Percentiles rank a stretch among this genome's conserved stretches.
Evolutionary conservation across 495 filamentous ascomycete genomes (phyloP).

Genomic region (Penicillium maclennaniae): DNA sequence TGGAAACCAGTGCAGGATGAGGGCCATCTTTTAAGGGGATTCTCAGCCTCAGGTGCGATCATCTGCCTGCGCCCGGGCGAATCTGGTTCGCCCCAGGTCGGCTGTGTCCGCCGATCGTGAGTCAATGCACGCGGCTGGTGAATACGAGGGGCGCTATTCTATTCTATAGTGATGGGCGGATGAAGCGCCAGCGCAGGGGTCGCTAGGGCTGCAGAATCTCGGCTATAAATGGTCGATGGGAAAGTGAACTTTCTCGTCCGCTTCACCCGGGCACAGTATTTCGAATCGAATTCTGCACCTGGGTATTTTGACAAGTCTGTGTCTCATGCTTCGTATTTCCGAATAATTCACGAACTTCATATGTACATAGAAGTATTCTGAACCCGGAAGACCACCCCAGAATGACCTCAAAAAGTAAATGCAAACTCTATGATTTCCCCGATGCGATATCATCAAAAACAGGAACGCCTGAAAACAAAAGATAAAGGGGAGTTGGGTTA

Average conservation of each 20-base stretch:
- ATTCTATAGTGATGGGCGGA: background rate
- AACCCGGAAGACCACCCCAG: slow-evolving; percentile 11
- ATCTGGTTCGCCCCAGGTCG: slow-evolving; percentile 8
- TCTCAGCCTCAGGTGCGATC: slow-evolving; percentile 24
- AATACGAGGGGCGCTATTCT: background rate
- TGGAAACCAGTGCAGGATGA: background rate
- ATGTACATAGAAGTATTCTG: slow-evolving; percentile 15
- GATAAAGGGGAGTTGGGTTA: slow-evolving; percentile 9
- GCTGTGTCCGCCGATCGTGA: slow-evolving; percentile 18
- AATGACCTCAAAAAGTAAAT: slow-evolving; percentile 14
- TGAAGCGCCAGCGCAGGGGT: background rate
- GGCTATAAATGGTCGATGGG: background rate
- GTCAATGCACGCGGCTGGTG: slow-evolving; percentile 14
- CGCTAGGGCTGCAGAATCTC: background rate
- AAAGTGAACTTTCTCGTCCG: background rate
- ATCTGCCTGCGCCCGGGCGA: slow-evolving; percentile 15
- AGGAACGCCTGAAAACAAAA: slow-evolving; percentile 16
- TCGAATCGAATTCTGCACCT: background rate
- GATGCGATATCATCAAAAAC: slow-evolving; percentile 30
- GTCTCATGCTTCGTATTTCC: background rate
- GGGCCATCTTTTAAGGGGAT: slow-evolving; percentile 10
- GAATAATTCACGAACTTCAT: slow-evolving; percentile 1
- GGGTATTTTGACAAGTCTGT: background rate
- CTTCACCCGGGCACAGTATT: background rate
- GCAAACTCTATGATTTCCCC: slow-evolving; percentile 28